Base-by-base conservation (phyloP, 768 basidiomycete genomes). In the Tephrocybe sp. region DNA sequence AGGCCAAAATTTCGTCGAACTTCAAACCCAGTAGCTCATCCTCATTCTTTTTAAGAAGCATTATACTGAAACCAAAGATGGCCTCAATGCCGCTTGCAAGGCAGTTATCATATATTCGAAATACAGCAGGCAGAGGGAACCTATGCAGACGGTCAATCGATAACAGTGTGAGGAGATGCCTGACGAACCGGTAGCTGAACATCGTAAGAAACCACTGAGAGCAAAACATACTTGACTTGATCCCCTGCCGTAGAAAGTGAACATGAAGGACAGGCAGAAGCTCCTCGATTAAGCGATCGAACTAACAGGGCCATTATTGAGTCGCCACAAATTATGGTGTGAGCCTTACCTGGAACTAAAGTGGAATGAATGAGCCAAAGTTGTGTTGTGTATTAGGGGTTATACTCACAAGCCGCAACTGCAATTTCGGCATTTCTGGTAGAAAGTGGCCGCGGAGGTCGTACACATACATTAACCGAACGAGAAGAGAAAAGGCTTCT, bases 381-480 rank as follows among this genome's bases (percentile, higher is more conserved):
- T 38, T 33, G 22, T 27, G 43, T 29, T 29, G 27, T 29, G 21
- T 19, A 51, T 37, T 3, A 23, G 27, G 29, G 9, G 21, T 36
- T 34, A 4, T 21, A 64, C 83, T 70, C 63, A 90, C 88, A 52
- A 99, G 78, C 18, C 95, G 91, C 36, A 94, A 71, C 64, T 98
- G 97, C 4, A 99, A 66, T 57, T 93, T 95, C 1, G 97, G 97
- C 97, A 99, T 99, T 61, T 99, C 95, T 3, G 97, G 94, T n/a
- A 97, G 75, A 69, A 94, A 99, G 69, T 97, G 95, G 1, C 93
- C 93, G 37, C 95, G 84, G 2, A 98, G 76, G 66, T 95, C 94
- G 63, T 99, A 98, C 1, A 94, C 89, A 52, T 97, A 77, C 97
- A 98, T 98, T 13, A 99, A 69, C 45, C 97, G 78, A 23, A 97